These are phyloP conservation scores for Chaetomium sp. DNA, from an alignment of 2,329 filamentous ascomycete species.

Conservation along the genomic window DNA sequence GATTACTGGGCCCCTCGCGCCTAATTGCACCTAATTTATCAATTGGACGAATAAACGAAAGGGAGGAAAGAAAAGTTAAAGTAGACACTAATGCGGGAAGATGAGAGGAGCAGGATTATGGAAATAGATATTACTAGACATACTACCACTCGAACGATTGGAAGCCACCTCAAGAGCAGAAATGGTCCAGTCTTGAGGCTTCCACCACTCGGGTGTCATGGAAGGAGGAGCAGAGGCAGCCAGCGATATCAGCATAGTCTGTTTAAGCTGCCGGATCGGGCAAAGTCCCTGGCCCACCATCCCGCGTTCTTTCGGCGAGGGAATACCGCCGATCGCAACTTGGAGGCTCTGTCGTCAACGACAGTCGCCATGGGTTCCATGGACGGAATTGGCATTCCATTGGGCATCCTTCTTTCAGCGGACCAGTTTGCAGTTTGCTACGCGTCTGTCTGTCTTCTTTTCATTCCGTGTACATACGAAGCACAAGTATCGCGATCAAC, in stretches of 20 bases:
- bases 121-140: background rate
- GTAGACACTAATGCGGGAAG: background rate
- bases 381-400: background rate
- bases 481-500: slow-evolving; percentile 8
- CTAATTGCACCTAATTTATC: background rate
- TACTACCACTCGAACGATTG: background rate
- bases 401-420: background rate
- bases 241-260: background rate
- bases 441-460: background rate
- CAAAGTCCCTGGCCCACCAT: background rate
- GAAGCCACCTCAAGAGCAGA: background rate
- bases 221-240: background rate
- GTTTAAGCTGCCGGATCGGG: background rate
- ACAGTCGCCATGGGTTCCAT: background rate
- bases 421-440: background rate
- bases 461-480: background rate
- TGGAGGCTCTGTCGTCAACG: background rate
- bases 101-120: background rate
- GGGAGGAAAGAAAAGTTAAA: background rate
- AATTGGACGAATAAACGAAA: background rate
- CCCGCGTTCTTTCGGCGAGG: background rate
- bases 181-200: background rate
- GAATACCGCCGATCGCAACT: slow-evolving; percentile 14
- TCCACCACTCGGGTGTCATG: background rate
- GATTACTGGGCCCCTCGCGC: background rate